Conservation (phyloP, 2,329 filamentous ascomycete species). For the Xylaria sp. region DNA sequence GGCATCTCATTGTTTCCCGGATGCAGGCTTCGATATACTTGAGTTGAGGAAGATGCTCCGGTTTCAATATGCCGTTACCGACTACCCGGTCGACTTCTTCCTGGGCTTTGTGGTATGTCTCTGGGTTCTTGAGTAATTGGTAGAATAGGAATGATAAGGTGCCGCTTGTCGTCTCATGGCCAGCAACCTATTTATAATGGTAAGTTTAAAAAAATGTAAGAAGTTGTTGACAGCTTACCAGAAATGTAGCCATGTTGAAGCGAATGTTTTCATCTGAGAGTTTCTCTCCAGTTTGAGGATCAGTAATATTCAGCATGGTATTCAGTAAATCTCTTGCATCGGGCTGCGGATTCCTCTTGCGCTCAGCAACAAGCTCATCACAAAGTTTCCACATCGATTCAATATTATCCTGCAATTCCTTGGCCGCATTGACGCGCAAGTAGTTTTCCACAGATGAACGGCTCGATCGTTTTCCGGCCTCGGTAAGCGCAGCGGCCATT, state of each 20-base stretch:
- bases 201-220: not conserved
- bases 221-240: slow-evolving; percentile 16
- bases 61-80: slow-evolving; percentile 54
- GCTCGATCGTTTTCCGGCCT: slow-evolving; percentile 31
- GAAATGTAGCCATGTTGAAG: slow-evolving; percentile 36
- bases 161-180: slow-evolving; percentile 66
- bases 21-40: slow-evolving; percentile 65
- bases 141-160: slow-evolving; percentile 59
- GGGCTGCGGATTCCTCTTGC: slow-evolving; percentile 31
- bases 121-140: slow-evolving; percentile 61
- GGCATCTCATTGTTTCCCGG: slow-evolving; percentile 63
- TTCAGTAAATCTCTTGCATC: slow-evolving; percentile 28
- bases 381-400: slow-evolving; percentile 31
- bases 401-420: slow-evolving; percentile 28
- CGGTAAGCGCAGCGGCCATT: slow-evolving; percentile 23
- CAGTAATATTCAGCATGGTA: slow-evolving; percentile 28
- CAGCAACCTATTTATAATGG: slow-evolving; percentile 37
- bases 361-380: slow-evolving; percentile 32
- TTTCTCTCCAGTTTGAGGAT: slow-evolving; percentile 29
- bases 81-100: slow-evolving; percentile 63
- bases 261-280: slow-evolving; percentile 31
- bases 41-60: slow-evolving; percentile 60
- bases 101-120: slow-evolving; percentile 58
- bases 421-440: slow-evolving; percentile 17
- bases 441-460: slow-evolving; percentile 24